Base-by-base conservation (phyloP, 2,329 filamentous ascomycete species). In the Diaporthe sp. region DNA sequence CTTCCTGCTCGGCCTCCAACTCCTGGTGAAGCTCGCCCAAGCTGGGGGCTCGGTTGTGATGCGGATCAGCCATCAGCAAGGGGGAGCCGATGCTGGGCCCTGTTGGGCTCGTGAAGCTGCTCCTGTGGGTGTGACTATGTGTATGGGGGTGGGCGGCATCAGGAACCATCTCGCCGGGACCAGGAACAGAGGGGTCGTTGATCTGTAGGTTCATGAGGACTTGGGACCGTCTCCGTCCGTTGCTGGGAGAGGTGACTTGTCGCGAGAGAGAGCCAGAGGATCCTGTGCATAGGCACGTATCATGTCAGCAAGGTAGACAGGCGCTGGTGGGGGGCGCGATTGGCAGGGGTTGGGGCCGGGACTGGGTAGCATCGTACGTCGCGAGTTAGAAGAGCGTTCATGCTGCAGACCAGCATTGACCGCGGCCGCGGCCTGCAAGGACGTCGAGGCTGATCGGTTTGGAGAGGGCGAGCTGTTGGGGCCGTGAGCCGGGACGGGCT, bases 21-120 rank as follows among this genome's bases (percentile, higher is more conserved):
- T 95, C 93, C 81, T 95, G 94, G 79, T 95, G 93, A 57, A 95
- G 89, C 83, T 95, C 93, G 25, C 94, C 94, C 77, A 95, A 83
- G 81, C 93, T 95, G 3, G 93, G 93, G 0, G 92, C 86, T 67
- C 94, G 88, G 78, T 91, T 89, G 80, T 94, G 93, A 78, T 91
- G 89, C 22, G 91, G 89, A 78, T 92, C 90, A 44, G 81, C 82
- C 72, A 84, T 80, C 69, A 87, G 82, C 10, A 89, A 87, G 13
- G 89, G 75, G n/a, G 75, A 77, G 19, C 69, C 74, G n/a, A 71
- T 49, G 8, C 62, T 61, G 9, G 62, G 73, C 7, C 58, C 75
- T 12, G 57, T 71, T 9, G 75, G 72, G 53, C 75, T 76, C 10
- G 75, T 55, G 42, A 76, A 89, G 49, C 81, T 79, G 49, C 83